These are phyloP conservation scores for Cercospora beticola DNA, from an alignment of 2,329 filamentous ascomycete species.

Conservation along the genomic window DNA sequence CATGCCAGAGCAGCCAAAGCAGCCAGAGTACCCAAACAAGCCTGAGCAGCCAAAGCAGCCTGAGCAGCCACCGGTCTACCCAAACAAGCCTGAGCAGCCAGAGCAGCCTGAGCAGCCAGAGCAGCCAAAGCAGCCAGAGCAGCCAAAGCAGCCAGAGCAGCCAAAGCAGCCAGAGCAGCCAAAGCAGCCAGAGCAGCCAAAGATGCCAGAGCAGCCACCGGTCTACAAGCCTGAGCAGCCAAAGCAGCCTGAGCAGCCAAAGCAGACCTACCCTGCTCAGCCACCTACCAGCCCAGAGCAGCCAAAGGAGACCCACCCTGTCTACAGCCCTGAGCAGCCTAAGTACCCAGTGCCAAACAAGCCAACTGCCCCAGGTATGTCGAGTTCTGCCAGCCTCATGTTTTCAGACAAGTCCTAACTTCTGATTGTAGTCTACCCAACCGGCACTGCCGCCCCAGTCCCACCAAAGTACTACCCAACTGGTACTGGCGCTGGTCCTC, in stretches of 20 bases:
- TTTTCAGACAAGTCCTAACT: not conserved
- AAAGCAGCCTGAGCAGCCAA: not conserved
- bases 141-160: not conserved
- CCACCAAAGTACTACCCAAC: constrained; percentile 6
- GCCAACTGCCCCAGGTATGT: constrained; percentile 7
- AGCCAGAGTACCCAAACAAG: no score
- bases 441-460: constrained; percentile 15
- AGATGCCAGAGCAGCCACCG: not conserved
- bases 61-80: not conserved
- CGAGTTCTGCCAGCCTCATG: not conserved
- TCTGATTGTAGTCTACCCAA: constrained; percentile 8
- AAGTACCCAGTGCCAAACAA: constrained; percentile 2
- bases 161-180: not conserved
- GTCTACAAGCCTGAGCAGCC: no score
- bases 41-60: not conserved
- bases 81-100: no score
- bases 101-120: no score
- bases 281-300: not conserved
- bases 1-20: no score
- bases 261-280: not conserved
- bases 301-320: not conserved
- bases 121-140: not conserved
- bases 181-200: no score
- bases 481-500: not conserved
- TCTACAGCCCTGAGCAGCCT: not conserved